Evolutionary conservation across 768 basidiomycete species (phyloP).

Genomic region (Boletus insuetus): DNA sequence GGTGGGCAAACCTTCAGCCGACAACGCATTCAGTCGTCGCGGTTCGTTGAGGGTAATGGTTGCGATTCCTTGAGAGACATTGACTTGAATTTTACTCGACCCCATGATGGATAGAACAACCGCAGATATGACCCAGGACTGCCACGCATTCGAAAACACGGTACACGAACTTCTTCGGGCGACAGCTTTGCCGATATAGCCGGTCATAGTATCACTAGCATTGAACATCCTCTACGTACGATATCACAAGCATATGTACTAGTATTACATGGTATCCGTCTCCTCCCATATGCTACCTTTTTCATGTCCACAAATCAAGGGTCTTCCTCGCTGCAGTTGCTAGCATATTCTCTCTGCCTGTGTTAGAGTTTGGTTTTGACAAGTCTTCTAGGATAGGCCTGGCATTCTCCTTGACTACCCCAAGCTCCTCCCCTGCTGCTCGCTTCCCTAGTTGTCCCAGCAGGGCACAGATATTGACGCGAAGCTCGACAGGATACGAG

Average conservation of each 20-base stretch:
- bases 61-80: conserved; percentile 57
- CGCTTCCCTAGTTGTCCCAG: conserved; percentile 61
- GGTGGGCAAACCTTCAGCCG: conserved; percentile 37
- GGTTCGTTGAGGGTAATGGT: conserved; percentile 68
- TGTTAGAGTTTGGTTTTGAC: conserved; percentile 33
- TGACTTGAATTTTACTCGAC: conserved; percentile 41
- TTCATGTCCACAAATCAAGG: conserved; percentile 39
- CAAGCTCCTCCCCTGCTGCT: conserved; percentile 45
- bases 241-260: too few species aligned
- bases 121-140: too few species aligned
- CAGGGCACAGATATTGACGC: conserved; percentile 73
- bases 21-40: conserved; percentile 57
- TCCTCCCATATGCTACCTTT: background rate
- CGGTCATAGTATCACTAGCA: background rate
- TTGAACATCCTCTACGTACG: too few species aligned
- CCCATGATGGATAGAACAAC: conserved; percentile 33
- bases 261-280: background rate
- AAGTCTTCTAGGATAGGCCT: conserved; percentile 51
- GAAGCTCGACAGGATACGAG: conserved; percentile 71
- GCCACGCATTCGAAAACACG: too few species aligned
- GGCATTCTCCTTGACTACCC: conserved; percentile 48
- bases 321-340: conserved; percentile 40
- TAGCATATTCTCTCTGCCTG: conserved; percentile 35
- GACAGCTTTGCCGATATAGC: conserved; percentile 5
- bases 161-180: too few species aligned